Evolutionary conservation across 2,329 filamentous ascomycete genomes (phyloP), one percentile per base, ranked within the genome.

Genomic region (Pseudocercospora fijiensis): DNA sequence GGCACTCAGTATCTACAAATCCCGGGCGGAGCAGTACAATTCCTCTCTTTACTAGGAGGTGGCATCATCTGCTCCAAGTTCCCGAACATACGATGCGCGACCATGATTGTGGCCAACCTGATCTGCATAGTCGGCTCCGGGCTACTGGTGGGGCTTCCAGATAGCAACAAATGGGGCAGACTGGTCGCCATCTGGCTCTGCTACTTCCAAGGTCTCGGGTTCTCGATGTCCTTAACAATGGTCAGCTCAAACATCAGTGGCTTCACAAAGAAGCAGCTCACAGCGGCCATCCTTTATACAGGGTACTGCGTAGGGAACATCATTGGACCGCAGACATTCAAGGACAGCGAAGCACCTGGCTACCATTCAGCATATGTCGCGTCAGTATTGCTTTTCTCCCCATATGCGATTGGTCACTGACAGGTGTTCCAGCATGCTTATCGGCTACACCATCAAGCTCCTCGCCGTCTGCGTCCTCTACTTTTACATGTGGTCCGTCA

Each of bases 161-260:
- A 75, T 20, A 69, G 69, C 43, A 83, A 84, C 67, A 84, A 84
- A 76, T 86, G 84, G 84, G 84, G 83, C 11, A 77, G 83, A 2
- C 75, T 86, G 1, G 84, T 86, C 4, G 83, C 81, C 0, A 77
- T 86, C 3, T 86, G 84, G 83, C 76, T 87, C 13, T 84, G 81
- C 65, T 84, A 80, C 67, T 84, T 84, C 70, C 81, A 84, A 66
- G 81, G 81, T 0, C 67, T 85, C 6, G 82, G 83, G 1, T 85
- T 85, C 68, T 82, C 79, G 49, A 81, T 85, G 76, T 81, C 78
- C 61, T 71, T 85, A 64, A 85, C 82, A 0, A 83, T 85, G 71
- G 77, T 85, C 27, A 81, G 77, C 63, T 80, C 78, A 10, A 86
- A 86, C 69, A 76, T 85, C 13, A 82, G 81, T 0, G 83, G 84